These are phyloP conservation scores for Raphanus hybrid DNA, from an alignment of 441 rosid genomes.

Conservation along the genomic window DNA sequence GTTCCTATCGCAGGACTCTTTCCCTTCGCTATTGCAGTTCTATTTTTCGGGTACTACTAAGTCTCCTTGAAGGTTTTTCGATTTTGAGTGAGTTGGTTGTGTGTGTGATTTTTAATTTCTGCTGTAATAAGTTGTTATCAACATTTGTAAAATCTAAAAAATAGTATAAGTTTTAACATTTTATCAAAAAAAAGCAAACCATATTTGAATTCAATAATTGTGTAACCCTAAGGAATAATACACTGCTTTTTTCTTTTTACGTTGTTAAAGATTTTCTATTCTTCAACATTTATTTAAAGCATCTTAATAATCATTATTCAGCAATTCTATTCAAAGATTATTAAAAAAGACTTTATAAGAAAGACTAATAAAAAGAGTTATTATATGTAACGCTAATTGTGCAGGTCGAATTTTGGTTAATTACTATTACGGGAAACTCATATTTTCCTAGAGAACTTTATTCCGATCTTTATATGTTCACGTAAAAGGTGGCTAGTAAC, in stretches of 20 bases:
- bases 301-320: background rate
- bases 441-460: background rate
- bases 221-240: background rate
- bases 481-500: slow-evolving; percentile 4
- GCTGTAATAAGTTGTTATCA: too few species aligned
- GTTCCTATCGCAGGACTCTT: too few species aligned
- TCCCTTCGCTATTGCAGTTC: too few species aligned
- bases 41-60: too few species aligned
- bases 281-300: background rate
- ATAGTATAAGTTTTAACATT: too few species aligned
- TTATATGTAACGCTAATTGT: background rate
- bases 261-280: background rate
- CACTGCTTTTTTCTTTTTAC: background rate
- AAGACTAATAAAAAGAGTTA: background rate
- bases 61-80: too few species aligned
- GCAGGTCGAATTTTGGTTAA: background rate
- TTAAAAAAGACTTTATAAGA: background rate
- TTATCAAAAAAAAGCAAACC: too few species aligned
- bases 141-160: too few species aligned
- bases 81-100: too few species aligned
- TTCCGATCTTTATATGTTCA: background rate
- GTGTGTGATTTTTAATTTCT: too few species aligned
- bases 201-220: background rate
- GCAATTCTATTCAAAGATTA: background rate
- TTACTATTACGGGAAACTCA: background rate